These are phyloP conservation scores for Pythium aristosporum DNA, from an alignment of 352 stramenopile genomes.

Conservation along the genomic window DNA sequence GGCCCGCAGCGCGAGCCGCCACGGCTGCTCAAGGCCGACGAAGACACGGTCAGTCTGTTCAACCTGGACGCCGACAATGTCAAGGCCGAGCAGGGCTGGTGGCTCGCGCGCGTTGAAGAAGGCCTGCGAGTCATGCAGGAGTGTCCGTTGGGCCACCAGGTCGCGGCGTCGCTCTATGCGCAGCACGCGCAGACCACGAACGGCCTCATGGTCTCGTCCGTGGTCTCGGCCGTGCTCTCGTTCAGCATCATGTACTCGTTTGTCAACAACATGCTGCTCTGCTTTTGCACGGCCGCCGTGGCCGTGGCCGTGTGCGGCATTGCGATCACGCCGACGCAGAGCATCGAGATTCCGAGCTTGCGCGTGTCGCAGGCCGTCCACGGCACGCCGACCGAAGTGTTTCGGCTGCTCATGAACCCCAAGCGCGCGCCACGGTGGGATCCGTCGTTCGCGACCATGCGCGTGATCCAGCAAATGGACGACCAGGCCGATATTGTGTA, in stretches of 20 bases:
- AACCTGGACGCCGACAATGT: constrained; percentile 85
- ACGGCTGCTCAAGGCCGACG: constrained; percentile 70
- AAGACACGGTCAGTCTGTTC: constrained; percentile 84
- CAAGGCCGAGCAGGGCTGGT: constrained; percentile 84
- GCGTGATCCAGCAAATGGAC: constrained; percentile 83
- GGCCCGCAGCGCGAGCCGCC: constrained; percentile 56
- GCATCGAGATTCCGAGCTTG: constrained; percentile 82
- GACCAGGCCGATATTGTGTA: constrained; percentile 90
- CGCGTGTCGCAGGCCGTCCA: constrained; percentile 84
- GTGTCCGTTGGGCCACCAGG: constrained; percentile 76
- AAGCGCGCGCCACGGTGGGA: constrained; percentile 86
- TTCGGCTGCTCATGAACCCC: constrained; percentile 82
- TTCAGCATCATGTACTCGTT: constrained; percentile 90
- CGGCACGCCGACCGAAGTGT: constrained; percentile 81
- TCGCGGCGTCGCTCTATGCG: constrained; percentile 75
- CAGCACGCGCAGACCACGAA: constrained; percentile 81
- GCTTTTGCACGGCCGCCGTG: constrained; percentile 62
- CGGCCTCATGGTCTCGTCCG: constrained; percentile 62
- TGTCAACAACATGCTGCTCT: constrained; percentile 78
- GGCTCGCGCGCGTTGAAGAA: constrained; percentile 79
- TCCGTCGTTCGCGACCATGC: constrained; percentile 72
- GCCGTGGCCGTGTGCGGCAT: constrained; percentile 69
- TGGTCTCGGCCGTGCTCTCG: constrained; percentile 62
- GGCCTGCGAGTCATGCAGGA: constrained; percentile 86
- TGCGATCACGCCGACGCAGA: constrained; percentile 64